A percentile compares a stretch with the other conserved stretches of the same genome.
Conservation (phyloP, 139 green algal genomes). For the Microglena sp. region DNA sequence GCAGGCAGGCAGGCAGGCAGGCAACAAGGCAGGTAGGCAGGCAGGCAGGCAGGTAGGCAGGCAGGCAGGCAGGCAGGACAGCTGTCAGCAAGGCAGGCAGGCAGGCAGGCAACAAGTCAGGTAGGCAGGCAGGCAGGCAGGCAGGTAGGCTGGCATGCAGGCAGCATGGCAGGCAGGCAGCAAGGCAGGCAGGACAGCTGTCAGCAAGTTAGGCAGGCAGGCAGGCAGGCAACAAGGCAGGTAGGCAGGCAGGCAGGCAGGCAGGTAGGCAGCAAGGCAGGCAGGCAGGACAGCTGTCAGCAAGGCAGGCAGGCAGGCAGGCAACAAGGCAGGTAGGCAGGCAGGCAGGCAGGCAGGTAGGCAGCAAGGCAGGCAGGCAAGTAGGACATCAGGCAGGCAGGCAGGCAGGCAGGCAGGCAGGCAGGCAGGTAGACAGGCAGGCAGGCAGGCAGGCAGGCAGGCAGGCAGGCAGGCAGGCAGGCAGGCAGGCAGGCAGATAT, state of each 20-base stretch:
- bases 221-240: not conserved
- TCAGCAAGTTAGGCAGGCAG: not conserved
- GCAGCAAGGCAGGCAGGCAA: not conserved
- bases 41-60: too few relatives aligned
- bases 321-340: constrained; percentile 2
- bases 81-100: not conserved
- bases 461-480: not conserved
- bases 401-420: not conserved
- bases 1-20: too few relatives aligned
- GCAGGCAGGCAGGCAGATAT: constrained; percentile 1
- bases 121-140: not conserved
- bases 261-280: not conserved
- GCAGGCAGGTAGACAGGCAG: not conserved
- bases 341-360: not conserved
- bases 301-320: not conserved
- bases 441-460: not conserved
- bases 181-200: not conserved
- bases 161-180: not conserved
- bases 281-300: not conserved
- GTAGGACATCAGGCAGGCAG: not conserved
- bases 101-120: not conserved
- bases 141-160: not conserved
- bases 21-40: too few relatives aligned
- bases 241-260: constrained; percentile 1
- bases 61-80: too few relatives aligned